Evolutionary conservation across 805 yeast genomes (phyloP), one percentile per base, ranked within the genome.

Genomic region (Zygoascus bituminiphila): DNA sequence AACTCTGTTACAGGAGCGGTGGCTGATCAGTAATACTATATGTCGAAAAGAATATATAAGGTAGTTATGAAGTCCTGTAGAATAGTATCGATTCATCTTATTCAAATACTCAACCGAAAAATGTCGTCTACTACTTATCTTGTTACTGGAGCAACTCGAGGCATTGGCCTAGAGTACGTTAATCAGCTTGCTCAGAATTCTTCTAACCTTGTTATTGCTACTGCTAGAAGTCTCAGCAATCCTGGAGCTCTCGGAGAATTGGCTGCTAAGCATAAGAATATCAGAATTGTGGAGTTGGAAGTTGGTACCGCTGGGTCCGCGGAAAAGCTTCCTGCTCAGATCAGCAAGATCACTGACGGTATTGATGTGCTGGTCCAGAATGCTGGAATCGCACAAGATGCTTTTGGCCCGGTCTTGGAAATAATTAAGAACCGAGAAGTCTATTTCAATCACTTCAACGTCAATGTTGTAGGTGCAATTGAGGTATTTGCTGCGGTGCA

Each of bases 141-240:
- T 8, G 52, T 68, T 43, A 65, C 70, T 2, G 72, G 72, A 14
- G 61, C 62, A 2, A 58, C 61, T 17, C 49, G 66, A 4, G 71
- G 72, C 17, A 54, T 68, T 42, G 72, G 71, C 2, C 58, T 59
- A 26, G 65, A 67, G 6, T 36, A 68, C 3, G 69, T 60, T 29
- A 58, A 63, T 43, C 53, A 51, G 35, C 47, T 66, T 19, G 22
- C 43, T 40, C 53, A 62, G 26, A 45, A 50, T 6, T 47, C 55
- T 4, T 42, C 59, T 25, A 41, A 52, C 10, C 58, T 54, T 43
- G 19, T 39, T 5, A 62, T 66, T 14, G 64, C 62, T 0, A 39
- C 60, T 1, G 49, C 51, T 15, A 42, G 61, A 4, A 50, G 44
- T 24, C 54, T 56, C n/a, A 2, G 33, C 0, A 24, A 38, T 5